These are phyloP conservation scores for Bipolaris gigantea DNA, from an alignment of 2,329 filamentous ascomycete species.

Conservation along the genomic window DNA sequence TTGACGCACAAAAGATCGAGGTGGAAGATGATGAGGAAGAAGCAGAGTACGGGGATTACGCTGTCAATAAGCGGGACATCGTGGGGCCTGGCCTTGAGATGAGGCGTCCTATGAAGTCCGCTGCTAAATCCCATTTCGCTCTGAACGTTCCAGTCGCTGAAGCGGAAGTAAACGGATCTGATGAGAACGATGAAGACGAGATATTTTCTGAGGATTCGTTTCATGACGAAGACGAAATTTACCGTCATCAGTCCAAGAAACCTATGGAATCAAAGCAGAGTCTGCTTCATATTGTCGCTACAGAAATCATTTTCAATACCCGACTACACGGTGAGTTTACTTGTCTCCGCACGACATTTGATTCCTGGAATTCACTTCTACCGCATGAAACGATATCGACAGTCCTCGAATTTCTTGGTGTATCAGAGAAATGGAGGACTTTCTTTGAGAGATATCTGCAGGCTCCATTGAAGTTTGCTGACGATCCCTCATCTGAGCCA, in stretches of 20 bases:
- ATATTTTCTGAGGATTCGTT: neutral
- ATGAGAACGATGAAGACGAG: neutral
- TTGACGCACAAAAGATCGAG: slow-evolving; percentile 26
- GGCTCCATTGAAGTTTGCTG: slow-evolving; percentile 50
- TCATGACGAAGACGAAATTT: neutral
- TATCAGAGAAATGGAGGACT: slow-evolving; percentile 46
- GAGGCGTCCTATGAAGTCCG: neutral
- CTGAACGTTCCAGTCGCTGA: neutral
- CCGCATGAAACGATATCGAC: slow-evolving; percentile 51
- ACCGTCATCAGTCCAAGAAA: slow-evolving; percentile 18
- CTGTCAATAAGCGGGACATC: neutral
- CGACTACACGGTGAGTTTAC: slow-evolving; percentile 33
- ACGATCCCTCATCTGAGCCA: slow-evolving; percentile 38
- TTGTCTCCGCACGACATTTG: slow-evolving; percentile 37
- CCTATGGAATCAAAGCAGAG: slow-evolving; percentile 38
- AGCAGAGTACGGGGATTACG: slow-evolving; percentile 25
- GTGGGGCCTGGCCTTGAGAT: no score
- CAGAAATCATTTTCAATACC: slow-evolving; percentile 39
- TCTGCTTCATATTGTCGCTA: slow-evolving; percentile 35
- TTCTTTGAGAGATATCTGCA: slow-evolving; percentile 53
- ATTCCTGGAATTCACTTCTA: slow-evolving; percentile 41
- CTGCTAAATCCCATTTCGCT: neutral
- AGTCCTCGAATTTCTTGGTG: slow-evolving; percentile 51
- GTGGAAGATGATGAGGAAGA: slow-evolving; percentile 38
- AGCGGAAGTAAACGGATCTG: neutral